A percentile compares a stretch with the other conserved stretches of the same genome.
These are phyloP conservation scores for Cylindrodendrum hubeiense DNA, from an alignment of 2,329 filamentous ascomycete species.

Conservation along the genomic window DNA sequence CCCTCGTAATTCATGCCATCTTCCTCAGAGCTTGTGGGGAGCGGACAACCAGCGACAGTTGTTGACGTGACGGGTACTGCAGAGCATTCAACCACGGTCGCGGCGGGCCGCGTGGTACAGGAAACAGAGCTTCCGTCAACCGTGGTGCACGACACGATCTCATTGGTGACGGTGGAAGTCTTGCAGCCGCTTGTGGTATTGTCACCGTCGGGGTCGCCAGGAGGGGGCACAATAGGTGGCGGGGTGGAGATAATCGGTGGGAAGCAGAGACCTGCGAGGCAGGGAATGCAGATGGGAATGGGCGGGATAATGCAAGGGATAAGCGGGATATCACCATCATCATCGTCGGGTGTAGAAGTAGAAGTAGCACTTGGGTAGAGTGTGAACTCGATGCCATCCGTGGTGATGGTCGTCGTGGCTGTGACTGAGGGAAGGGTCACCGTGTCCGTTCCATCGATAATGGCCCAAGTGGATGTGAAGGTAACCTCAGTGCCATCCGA, in stretches of 20 bases:
- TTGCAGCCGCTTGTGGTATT: background rate
- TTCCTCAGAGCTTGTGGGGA: background rate
- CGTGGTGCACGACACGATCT: background rate
- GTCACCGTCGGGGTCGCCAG: background rate
- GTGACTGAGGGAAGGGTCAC: background rate
- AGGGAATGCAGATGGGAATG: background rate
- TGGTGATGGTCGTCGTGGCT: background rate
- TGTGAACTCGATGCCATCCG: background rate
- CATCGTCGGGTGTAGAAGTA: background rate
- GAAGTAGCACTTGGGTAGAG: background rate
- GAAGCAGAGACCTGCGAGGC: background rate
- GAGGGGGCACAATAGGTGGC: background rate
- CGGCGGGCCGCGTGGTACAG: background rate
- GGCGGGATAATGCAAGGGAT: background rate
- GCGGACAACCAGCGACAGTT: background rate
- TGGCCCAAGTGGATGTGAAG: background rate
- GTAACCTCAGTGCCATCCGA: background rate
- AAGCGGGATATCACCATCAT: background rate
- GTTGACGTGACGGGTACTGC: background rate
- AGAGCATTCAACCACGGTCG: background rate
- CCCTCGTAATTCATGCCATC: background rate
- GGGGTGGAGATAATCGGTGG: background rate
- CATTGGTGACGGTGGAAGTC: background rate
- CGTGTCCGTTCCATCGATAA: background rate
- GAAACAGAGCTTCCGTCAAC: background rate